These are phyloP conservation scores for Apiospora pterosperma DNA, from an alignment of 2,329 filamentous ascomycete species.

Conservation along the genomic window DNA sequence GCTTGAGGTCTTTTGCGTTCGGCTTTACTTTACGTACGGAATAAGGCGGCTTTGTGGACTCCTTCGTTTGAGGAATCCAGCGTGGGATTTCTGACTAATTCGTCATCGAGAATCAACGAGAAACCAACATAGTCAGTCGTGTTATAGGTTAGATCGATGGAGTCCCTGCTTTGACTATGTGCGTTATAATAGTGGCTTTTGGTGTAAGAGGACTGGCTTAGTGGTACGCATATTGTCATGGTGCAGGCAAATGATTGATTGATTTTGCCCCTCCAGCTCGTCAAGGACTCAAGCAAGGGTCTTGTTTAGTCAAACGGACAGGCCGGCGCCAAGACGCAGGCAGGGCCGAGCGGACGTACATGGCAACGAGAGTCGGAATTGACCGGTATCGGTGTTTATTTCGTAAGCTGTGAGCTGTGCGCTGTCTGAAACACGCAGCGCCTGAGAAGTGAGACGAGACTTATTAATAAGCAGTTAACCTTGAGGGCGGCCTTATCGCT, in stretches of 20 bases:
- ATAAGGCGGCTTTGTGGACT: slow-evolving; percentile 3
- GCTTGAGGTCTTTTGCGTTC: background rate
- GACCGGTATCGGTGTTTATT: background rate
- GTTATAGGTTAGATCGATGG: background rate
- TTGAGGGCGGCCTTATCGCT: too few relatives aligned
- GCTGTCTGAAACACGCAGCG: too few relatives aligned
- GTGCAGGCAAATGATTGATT: background rate
- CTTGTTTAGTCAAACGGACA: background rate
- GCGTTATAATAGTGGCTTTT: background rate
- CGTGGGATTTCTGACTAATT: background rate
- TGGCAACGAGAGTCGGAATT: background rate
- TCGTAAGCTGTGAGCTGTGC: background rate
- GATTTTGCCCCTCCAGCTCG: background rate
- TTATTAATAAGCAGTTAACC: too few relatives aligned
- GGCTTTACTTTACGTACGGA: background rate
- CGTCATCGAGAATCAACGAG: too few relatives aligned
- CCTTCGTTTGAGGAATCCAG: background rate
- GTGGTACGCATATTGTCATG: background rate
- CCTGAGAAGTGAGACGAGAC: too few relatives aligned
- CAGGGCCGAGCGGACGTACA: background rate
- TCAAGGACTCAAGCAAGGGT: background rate
- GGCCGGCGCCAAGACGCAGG: background rate
- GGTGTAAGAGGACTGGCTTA: slow-evolving; percentile 1
- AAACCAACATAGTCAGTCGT: background rate
- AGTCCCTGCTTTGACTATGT: background rate